Evolutionary conservation across 2,329 filamentous ascomycete species (phyloP), one percentile per base, ranked within the genome.

Genomic region (Colletotrichum brevisporum): DNA sequence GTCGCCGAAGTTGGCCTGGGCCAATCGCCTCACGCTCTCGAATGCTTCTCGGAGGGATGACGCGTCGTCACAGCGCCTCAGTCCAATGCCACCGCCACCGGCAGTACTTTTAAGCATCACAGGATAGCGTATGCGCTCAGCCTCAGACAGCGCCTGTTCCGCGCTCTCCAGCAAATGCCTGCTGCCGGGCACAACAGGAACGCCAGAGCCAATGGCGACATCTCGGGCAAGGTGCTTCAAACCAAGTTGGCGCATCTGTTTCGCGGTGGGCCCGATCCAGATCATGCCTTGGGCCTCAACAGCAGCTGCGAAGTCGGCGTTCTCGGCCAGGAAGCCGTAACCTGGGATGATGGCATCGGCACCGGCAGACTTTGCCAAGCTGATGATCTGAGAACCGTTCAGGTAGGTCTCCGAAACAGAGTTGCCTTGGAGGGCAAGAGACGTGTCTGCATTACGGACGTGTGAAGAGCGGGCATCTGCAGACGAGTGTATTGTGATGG

Each of bases 401-500:
- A 94, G 86, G 74, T 94, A 90, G 1, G 91, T 90, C 1, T 79
- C 76, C 0, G 73, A 73, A 1, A 81, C 73, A 2, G 77, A 75
- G 5, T 58, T 71, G 0, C 88, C 87, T 4, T 89, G 86, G 3
- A 94, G 83, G 58, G 89, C 91, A 55, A 92, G 83, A 3, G 91
- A 86, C 73, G 89, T 87, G 1, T 91, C 90, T 5, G 91, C 92
- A 74, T 87, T 88, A 63, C 91, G 80, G 10, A 91, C 91, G 79
- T 94, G 92, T 70, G 91, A 89, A n/a, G 91, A 86, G 68, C 81
- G 82, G 39, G 87, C 84, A 78, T 94, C 92, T 4, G 68, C 70
- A 6, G 74, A 87, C 5, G 92, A 92, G 77, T 93, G 94, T 57
- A 94, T 84, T 0, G 91, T 91, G 4, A 92, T 91, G 10, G 91